Base-by-base conservation (phyloP, 2,329 filamentous ascomycete genomes). In the Fusarium sp. region DNA sequence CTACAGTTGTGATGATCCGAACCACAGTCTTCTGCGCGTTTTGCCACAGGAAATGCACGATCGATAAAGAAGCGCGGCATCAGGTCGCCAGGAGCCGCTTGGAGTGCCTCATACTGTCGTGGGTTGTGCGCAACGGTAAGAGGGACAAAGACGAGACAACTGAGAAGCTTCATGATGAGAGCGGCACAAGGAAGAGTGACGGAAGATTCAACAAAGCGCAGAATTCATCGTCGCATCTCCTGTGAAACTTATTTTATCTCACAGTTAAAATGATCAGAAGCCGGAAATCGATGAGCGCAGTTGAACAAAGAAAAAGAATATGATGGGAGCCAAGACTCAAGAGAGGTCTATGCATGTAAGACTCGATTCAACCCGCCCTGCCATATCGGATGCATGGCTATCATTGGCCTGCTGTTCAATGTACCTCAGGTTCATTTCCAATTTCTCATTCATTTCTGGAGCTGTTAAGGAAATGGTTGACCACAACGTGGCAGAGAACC, bases 1-100 rank as follows among this genome's bases (percentile, higher is more conserved):
- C 74, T 79, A 82, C 81, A 83, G 67, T 69, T 76, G 67, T 83
- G 81, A 11, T 73, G 65, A n/a, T 66, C 71, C 6, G 74, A 57
- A 53, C 76, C 77, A 59, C 82, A 83, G 44, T 59, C 66, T 20
- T 63, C 71, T 32, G 72, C 75, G 55, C 80, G 80, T 58, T 77
- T 81, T 38, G 67, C 70, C 20, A 82, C 59, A 11, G 80, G 77
- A 47, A 76, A 70, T 18, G 78, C 77, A 32, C 67, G 75, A 67
- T 80, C 79, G 56, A 80, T 59, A n/a, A 78, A 73, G 59, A 79
- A 81, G 38, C 80, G 79, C 44, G 79, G 79, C 63, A 76, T 75
- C 61, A 82, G 70, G 18, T 81, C 80, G 15, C 71, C 81, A 2
- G 70, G 77, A 13, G 69, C 70, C 26, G 77, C 60, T 20, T 70